phyloP scores from a whole-genome alignment of 164 flowering plant genomes.

The Annona squamosa region DNA sequence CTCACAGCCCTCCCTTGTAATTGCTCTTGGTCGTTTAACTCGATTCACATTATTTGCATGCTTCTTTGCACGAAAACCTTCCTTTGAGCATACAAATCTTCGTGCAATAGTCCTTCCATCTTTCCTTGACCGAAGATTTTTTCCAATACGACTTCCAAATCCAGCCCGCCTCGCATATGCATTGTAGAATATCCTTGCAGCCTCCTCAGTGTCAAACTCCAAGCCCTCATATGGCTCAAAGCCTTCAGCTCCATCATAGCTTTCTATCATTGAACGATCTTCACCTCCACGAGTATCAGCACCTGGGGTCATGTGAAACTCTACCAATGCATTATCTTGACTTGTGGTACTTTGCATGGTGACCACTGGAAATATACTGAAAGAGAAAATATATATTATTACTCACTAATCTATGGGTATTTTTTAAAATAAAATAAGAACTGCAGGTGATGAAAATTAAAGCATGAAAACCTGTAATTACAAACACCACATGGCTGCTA shows the following conservation, averaged over 20 bases:
- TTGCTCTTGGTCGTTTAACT: constrained; percentile 5
- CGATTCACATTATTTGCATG: constrained; percentile 1
- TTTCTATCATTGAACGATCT: not conserved
- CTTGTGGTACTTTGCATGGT: not conserved
- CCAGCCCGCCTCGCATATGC: constrained; percentile 8
- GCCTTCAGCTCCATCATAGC: constrained; percentile 1
- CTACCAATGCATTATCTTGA: not conserved
- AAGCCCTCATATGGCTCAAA: constrained; percentile 12
- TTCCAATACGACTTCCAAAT: constrained; percentile 6
- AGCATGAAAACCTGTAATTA: not conserved
- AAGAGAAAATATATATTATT: not conserved
- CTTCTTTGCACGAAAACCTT: constrained; percentile 8
- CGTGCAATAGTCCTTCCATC: constrained; percentile 4
- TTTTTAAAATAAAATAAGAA: not conserved
- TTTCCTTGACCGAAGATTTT: constrained; percentile 4
- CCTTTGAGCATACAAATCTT: constrained; percentile 4
- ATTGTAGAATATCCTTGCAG: constrained; percentile 13
- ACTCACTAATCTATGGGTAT: not conserved
- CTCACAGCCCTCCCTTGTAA: constrained; percentile 8
- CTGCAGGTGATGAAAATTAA: not conserved
- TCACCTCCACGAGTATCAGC: not conserved
- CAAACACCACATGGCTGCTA: not conserved
- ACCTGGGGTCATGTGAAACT: constrained; percentile 1
- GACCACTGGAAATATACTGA: not conserved
- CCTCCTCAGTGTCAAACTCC: constrained; percentile 13